Conservation (phyloP, 768 basidiomycete species). For the Suillus decipiens region DNA sequence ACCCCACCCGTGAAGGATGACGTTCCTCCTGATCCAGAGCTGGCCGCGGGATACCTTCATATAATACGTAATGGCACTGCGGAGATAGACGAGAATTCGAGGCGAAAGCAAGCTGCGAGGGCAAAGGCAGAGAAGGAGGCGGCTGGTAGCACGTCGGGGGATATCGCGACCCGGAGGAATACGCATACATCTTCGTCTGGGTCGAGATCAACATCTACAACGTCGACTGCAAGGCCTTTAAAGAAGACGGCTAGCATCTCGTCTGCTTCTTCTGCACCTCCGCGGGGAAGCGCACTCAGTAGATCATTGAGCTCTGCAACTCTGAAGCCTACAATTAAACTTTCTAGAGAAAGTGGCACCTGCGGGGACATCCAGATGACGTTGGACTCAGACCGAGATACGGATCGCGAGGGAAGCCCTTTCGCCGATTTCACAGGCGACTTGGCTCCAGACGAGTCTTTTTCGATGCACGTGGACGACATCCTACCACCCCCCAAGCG, state of each 20-base stretch:
- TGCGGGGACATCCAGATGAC: not conserved
- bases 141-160: slow-evolving; percentile 7
- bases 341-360: not conserved
- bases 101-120: slow-evolving; percentile 25
- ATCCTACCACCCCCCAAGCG: not conserved
- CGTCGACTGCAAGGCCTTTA: not conserved
- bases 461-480: slow-evolving; percentile 1
- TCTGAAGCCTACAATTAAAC: not conserved
- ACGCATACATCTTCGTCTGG: not conserved
- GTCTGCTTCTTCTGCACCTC: not conserved
- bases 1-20: not conserved
- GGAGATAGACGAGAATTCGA: slow-evolving; percentile 27
- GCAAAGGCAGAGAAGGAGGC: slow-evolving; percentile 16
- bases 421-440: not conserved
- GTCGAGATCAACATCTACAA: not conserved
- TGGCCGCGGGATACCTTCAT: not conserved
- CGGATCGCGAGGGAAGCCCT: not conserved
- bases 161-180: not conserved
- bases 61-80: slow-evolving; percentile 25
- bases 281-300: not conserved
- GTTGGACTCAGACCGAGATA: slow-evolving; percentile 1
- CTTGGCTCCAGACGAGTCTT: not conserved
- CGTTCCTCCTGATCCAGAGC: not conserved
- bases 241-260: not conserved
- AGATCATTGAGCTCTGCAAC: not conserved